Conservation (phyloP, 192 early-diverging fungal genomes). For the Linnemannia exigua region DNA sequence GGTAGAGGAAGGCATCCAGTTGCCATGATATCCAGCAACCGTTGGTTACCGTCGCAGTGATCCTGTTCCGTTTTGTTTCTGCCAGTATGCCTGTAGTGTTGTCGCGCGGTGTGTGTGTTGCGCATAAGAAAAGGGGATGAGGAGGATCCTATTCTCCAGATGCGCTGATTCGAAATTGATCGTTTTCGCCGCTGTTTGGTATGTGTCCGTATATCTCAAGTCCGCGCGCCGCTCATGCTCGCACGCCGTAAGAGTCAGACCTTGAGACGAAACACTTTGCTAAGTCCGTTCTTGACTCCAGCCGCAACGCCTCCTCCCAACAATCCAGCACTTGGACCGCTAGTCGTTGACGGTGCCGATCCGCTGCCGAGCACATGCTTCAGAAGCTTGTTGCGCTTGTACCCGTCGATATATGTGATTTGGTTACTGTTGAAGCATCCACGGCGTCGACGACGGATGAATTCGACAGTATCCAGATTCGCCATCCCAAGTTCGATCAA, state of each 20-base stretch:
- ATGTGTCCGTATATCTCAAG: background rate
- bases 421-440: conserved; percentile 88
- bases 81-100: background rate
- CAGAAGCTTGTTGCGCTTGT: conserved; percentile 57
- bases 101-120: background rate
- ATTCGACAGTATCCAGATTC: conserved; percentile 81
- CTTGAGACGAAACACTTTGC: conserved; percentile 55
- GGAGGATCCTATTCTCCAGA: background rate
- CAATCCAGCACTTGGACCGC: background rate
- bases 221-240: background rate
- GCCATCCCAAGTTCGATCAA: conserved; percentile 85
- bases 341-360: background rate
- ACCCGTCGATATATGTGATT: conserved; percentile 72
- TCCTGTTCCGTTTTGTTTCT: too few relatives aligned
- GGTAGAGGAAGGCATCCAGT: too few relatives aligned
- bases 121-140: background rate
- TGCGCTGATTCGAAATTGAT: background rate
- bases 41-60: too few relatives aligned
- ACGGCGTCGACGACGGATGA: conserved; percentile 78
- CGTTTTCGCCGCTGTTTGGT: background rate
- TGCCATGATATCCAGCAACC: too few relatives aligned
- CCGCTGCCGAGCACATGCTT: conserved; percentile 42
- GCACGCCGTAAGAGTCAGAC: conserved; percentile 22
- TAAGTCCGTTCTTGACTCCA: conserved; percentile 43
- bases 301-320: conserved; percentile 10